These are phyloP conservation scores for Leccinum truebloodii DNA, from an alignment of 768 basidiomycete genomes.

Conservation along the genomic window DNA sequence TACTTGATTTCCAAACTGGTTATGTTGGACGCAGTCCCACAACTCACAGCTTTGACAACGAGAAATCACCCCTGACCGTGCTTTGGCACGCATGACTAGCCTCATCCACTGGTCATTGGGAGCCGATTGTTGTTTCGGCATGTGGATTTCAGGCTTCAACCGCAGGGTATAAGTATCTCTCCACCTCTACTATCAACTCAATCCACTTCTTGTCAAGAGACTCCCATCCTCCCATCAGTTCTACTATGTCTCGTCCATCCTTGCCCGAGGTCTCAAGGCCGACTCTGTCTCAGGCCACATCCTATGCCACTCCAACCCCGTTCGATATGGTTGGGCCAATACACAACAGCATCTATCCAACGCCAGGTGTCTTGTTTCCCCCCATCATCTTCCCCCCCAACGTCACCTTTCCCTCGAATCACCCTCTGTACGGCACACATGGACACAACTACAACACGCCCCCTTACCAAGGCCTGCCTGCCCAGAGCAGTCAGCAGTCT, in stretches of 20 bases:
- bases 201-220: not conserved
- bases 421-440: not conserved
- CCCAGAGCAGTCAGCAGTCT: not conserved
- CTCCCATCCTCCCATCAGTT: not conserved
- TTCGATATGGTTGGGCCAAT: no score
- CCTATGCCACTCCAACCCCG: not conserved
- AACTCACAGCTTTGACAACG: not conserved
- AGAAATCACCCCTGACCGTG: not conserved
- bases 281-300: not conserved
- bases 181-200: not conserved
- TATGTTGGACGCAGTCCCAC: not conserved
- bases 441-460: no score
- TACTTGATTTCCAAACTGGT: not conserved
- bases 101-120: no score
- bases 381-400: not conserved
- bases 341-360: not conserved
- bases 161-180: not conserved
- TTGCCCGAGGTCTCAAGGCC: not conserved
- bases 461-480: no score
- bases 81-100: constrained; percentile 1
- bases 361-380: not conserved
- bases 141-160: not conserved
- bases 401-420: not conserved
- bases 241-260: not conserved
- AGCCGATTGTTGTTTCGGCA: not conserved